phyloP scores from a whole-genome alignment of 1,284 basidiomycete species.

The Exobasidium cylindrosporum region DNA sequence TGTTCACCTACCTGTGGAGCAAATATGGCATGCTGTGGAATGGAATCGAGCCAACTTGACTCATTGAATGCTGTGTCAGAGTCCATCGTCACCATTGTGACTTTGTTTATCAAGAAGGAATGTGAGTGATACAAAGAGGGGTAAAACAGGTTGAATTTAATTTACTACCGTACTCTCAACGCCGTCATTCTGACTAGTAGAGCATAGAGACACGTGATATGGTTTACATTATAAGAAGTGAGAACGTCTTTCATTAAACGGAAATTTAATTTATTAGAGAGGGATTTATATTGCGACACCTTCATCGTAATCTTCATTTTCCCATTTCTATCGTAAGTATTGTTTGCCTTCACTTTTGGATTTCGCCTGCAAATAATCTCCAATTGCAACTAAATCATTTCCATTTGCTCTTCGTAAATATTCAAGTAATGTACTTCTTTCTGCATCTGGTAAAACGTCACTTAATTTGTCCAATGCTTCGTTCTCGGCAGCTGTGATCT shows the following conservation, averaged over 20 bases:
- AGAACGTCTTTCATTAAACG: no score
- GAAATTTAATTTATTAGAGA: no score
- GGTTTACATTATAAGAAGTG: no score
- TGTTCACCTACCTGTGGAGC: background rate
- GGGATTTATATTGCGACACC: no score
- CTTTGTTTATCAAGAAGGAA: no score
- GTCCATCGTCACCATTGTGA: background rate
- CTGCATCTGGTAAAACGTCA: constrained; percentile 46
- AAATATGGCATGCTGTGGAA: constrained; percentile 1
- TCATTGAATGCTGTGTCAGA: background rate
- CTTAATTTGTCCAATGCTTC: constrained; percentile 30
- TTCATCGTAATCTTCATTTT: no score
- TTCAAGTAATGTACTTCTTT: constrained; percentile 25
- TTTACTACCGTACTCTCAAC: no score
- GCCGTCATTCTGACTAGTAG: no score
- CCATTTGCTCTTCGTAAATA: constrained; percentile 40
- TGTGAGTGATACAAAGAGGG: no score
- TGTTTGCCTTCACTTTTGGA: background rate
- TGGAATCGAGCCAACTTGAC: background rate
- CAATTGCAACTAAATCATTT: constrained; percentile 40
- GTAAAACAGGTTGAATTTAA: no score
- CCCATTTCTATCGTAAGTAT: background rate
- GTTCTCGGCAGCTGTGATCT: background rate
- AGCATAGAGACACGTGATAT: no score
- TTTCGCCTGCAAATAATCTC: constrained; percentile 43